Percentiles rank a stretch among this genome's conserved stretches.
These are phyloP conservation scores for Lathyrus tuberosus DNA, from an alignment of 306 rosid genomes.

Conservation along the genomic window DNA sequence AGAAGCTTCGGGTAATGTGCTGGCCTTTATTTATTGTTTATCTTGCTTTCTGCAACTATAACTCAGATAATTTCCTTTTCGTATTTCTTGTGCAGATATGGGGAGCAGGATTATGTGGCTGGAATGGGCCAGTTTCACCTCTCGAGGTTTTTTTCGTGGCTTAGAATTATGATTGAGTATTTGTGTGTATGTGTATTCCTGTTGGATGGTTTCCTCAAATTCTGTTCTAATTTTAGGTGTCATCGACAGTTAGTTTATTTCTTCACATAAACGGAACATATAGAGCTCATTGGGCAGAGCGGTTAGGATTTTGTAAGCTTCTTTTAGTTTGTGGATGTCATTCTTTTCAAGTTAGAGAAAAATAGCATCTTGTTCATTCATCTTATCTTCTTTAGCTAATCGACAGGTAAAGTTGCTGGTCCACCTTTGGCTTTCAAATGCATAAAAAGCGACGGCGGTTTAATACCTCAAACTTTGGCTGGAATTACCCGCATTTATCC, in stretches of 20 bases:
- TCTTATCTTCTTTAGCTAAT: conserved; percentile 39
- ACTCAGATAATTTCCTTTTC: conserved; percentile 27
- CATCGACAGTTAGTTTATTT: conserved; percentile 58
- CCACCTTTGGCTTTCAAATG: conserved; percentile 85
- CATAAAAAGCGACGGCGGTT: conserved; percentile 79
- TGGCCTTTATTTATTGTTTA: conserved; percentile 26
- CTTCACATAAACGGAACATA: conserved; percentile 91
- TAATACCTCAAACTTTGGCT: conserved; percentile 76
- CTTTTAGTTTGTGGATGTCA: conserved; percentile 25
- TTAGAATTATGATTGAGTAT: conserved; percentile 31
- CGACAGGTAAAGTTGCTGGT: conserved; percentile 66
- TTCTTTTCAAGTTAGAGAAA: conserved; percentile 28
- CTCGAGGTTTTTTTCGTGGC: conserved; percentile 68
- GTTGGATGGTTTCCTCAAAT: conserved; percentile 38
- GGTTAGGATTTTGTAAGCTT: conserved; percentile 82
- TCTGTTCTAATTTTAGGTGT: conserved; percentile 60
- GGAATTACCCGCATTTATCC: conserved; percentile 87
- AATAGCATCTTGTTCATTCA: conserved; percentile 30
- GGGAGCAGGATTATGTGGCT: conserved; percentile 86
- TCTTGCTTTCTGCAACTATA: conserved; percentile 27
- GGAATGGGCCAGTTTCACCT: conserved; percentile 77
- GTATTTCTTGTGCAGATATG: conserved; percentile 62
- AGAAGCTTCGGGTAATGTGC: conserved; percentile 77
- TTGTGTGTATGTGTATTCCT: conserved; percentile 21
- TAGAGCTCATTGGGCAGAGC: conserved; percentile 87